Evolutionary conservation across 1,139 yeast species (phyloP), one percentile per base, ranked within the genome.

Genomic region (Debaryomyces psychrophilus): DNA sequence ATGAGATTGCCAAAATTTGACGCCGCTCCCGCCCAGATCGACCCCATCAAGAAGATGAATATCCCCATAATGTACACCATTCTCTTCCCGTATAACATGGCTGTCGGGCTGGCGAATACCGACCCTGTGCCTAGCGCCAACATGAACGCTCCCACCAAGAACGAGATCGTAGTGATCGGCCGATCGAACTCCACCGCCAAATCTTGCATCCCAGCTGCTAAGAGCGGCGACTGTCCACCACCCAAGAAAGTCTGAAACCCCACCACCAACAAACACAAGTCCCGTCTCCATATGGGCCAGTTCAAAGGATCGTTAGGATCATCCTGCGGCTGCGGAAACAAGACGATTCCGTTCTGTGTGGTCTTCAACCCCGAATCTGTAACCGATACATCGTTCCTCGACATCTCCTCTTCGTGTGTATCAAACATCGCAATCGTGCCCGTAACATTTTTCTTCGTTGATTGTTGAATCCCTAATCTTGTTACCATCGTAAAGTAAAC

Each of bases 241-340:
- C 83, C 82, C 6, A 82, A 62, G 53, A 82, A 79, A 18, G 82
- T 77, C 50, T 80, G 85, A 53, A 79, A 76, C 2, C 87, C 86
- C 40, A 82, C 74, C 29, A 76, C 76, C 18, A 71, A 55, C 43
- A 82, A 64, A 20, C 85, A 80, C 45, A 80, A 51, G 52, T 82
- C 87, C 35, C 85, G 66, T 39, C 79, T 69, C 82, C 83, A 79
- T 5, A 75, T 57, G 1, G 86, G 85, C 90, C 89, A 84, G 58
- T 86, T 86, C 41, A 86, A 68, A 0, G 93, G 93, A 58, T 86
- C 93, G 59, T 87, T 85, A 12, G 87, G 85, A 37, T 85, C 77
- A 54, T 85, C 85, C 23, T 85, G 84, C 4, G 93, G 93, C 61
- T 87, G 92, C 1, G 93, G 93, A 46, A 79, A 73, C 41, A 86